Evolutionary conservation across 139 green algal species (phyloP).

Genomic region (Chlorella sp.): DNA sequence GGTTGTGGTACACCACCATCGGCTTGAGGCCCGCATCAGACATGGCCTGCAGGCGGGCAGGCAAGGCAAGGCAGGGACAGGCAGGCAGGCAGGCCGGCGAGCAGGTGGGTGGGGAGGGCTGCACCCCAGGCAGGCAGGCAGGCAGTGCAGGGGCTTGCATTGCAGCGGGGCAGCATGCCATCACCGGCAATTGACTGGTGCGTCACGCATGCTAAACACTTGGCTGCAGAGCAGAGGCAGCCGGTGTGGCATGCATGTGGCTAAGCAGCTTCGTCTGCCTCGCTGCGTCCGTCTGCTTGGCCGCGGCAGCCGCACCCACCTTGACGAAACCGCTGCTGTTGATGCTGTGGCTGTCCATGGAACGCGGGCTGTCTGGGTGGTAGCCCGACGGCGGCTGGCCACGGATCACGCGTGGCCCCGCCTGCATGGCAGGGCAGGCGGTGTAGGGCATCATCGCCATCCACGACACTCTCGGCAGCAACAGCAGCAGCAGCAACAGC

Average conservation of each 20-base stretch:
- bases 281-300: neutral
- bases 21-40: slow-evolving; percentile 71
- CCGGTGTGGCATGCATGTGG: neutral
- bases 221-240: neutral
- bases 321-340: slow-evolving; percentile 26
- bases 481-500: too few relatives aligned
- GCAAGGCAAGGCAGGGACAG: neutral
- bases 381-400: neutral
- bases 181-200: neutral
- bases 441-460: too few relatives aligned
- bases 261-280: too few relatives aligned
- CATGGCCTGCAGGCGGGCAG: slow-evolving; percentile 35
- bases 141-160: too few relatives aligned
- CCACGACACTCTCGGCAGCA: too few relatives aligned
- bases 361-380: neutral
- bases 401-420: slow-evolving; percentile 36
- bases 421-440: neutral
- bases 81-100: too few relatives aligned
- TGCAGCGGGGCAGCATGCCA: neutral
- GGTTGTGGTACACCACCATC: slow-evolving; percentile 74
- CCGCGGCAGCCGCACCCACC: neutral
- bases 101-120: too few relatives aligned
- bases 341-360: neutral
- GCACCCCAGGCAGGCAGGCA: too few relatives aligned
- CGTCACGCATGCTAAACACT: neutral